Evolutionary conservation across 768 basidiomycete genomes (phyloP).

Genomic region (Leucocoprinus sp.): DNA sequence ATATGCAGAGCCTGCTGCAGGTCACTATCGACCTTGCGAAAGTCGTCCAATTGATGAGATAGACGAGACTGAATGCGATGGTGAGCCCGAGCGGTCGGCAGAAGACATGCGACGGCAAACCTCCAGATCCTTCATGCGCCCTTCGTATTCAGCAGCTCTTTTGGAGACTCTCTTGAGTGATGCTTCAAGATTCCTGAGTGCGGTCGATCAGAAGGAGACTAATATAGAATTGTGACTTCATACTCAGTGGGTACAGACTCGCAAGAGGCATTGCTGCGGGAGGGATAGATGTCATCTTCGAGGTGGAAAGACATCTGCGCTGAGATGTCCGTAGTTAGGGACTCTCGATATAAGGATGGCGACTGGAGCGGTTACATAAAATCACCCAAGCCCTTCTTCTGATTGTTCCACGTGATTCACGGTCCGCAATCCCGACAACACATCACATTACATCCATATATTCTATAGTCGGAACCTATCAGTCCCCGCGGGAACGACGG

Average conservation of each 20-base stretch:
- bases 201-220: background rate
- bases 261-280: slow-evolving; percentile 1
- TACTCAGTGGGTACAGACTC: slow-evolving; percentile 19
- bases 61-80: slow-evolving; percentile 42
- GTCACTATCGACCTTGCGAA: slow-evolving; percentile 61
- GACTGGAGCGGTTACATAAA: slow-evolving; percentile 19
- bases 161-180: slow-evolving; percentile 38
- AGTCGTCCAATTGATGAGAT: slow-evolving; percentile 65
- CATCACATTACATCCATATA: no score
- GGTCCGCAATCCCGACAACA: no score
- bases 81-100: slow-evolving; percentile 1
- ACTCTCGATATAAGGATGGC: slow-evolving; percentile 12
- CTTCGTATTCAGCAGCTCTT: slow-evolving; percentile 41
- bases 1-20: slow-evolving; percentile 56
- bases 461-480: no score
- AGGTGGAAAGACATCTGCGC: slow-evolving; percentile 3
- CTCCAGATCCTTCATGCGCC: slow-evolving; percentile 56
- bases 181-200: slow-evolving; percentile 36
- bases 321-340: background rate
- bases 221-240: slow-evolving; percentile 4
- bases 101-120: slow-evolving; percentile 23
- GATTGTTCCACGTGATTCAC: no score
- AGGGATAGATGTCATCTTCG: background rate
- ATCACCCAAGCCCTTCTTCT: slow-evolving; percentile 17
- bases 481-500: no score